Percentiles rank a stretch among this genome's conserved stretches.
phyloP scores from a whole-genome alignment of 805 yeast genomes.

The Teunomyces kruisii region DNA sequence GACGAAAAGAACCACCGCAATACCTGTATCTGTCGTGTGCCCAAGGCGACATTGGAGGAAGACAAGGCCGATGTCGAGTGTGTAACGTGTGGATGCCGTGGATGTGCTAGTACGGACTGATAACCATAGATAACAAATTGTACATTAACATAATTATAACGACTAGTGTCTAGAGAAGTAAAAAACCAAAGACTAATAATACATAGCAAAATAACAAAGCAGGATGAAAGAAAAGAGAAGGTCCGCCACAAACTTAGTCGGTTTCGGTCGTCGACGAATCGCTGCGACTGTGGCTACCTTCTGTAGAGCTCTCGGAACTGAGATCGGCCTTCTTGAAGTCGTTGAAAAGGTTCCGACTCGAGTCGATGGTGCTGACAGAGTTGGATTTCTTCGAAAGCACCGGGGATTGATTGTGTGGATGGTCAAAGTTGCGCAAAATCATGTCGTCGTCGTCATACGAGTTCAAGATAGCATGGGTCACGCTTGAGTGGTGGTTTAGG shows the following conservation, averaged over 20 bases:
- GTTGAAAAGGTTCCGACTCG: constrained; percentile 19
- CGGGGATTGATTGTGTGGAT: constrained; percentile 15
- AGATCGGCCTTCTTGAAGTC: constrained; percentile 9
- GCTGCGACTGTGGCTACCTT: not conserved
- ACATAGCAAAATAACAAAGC: constrained; percentile 3
- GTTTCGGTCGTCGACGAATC: not conserved
- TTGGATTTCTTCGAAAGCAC: constrained; percentile 3
- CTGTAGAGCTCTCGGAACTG: not conserved
- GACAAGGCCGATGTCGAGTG: constrained; percentile 45
- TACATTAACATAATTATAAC: not conserved
- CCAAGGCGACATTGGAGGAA: constrained; percentile 51
- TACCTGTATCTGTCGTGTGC: constrained; percentile 86
- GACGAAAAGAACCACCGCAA: constrained; percentile 57
- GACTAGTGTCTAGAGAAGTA: not conserved
- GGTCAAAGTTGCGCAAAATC: constrained; percentile 42
- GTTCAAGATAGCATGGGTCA: constrained; percentile 18
- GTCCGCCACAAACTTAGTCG: not conserved
- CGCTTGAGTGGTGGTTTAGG: constrained; percentile 10
- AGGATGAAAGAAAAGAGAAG: not conserved
- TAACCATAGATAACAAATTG: not conserved
- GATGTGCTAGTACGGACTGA: constrained; percentile 77
- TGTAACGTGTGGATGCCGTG: constrained; percentile 80
- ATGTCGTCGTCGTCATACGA: constrained; percentile 48
- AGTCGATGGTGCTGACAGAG: not conserved
- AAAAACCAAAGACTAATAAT: constrained; percentile 9